Percentiles rank a stretch among this genome's conserved stretches.
phyloP scores from a whole-genome alignment of 257 asterid species.

The Nicotiana undulata region DNA sequence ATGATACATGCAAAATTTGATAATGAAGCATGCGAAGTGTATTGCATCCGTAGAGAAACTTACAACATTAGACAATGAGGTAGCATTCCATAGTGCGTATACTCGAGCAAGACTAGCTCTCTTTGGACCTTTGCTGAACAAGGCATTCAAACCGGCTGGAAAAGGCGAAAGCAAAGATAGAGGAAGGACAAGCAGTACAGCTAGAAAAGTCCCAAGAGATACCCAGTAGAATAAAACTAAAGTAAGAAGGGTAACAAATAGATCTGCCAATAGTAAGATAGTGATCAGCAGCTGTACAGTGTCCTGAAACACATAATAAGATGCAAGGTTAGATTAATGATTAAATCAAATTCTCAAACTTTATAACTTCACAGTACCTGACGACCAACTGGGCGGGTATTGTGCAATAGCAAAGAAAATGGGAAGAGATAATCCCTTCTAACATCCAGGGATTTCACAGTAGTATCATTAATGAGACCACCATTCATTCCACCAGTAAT shows the following conservation, averaged over 20 bases:
- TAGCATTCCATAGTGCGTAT: constrained; percentile 85
- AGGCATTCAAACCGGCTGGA: constrained; percentile 92
- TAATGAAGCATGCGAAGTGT: neutral
- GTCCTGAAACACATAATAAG: constrained; percentile 58
- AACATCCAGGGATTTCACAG: constrained; percentile 59
- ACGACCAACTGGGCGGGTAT: constrained; percentile 89
- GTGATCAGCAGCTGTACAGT: constrained; percentile 77
- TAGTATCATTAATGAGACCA: constrained; percentile 69
- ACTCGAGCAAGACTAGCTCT: constrained; percentile 89
- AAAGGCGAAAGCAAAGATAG: constrained; percentile 89
- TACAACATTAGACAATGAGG: constrained; percentile 77
- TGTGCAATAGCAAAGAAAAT: constrained; percentile 67
- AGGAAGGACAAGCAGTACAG: constrained; percentile 89
- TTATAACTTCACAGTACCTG: constrained; percentile 49
- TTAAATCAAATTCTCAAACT: neutral
- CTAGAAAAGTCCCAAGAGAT: constrained; percentile 83
- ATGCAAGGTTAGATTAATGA: neutral
- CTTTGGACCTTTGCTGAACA: constrained; percentile 82
- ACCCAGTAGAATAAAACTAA: constrained; percentile 83
- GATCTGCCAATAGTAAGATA: constrained; percentile 79
- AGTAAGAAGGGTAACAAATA: constrained; percentile 73
- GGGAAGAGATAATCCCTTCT: constrained; percentile 70
- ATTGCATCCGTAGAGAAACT: constrained; percentile 24
- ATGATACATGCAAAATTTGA: neutral
- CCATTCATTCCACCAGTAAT: constrained; percentile 77